Evolutionary conservation across 1,284 basidiomycete species (phyloP).

Genomic region (Apiotrichum sp.): DNA sequence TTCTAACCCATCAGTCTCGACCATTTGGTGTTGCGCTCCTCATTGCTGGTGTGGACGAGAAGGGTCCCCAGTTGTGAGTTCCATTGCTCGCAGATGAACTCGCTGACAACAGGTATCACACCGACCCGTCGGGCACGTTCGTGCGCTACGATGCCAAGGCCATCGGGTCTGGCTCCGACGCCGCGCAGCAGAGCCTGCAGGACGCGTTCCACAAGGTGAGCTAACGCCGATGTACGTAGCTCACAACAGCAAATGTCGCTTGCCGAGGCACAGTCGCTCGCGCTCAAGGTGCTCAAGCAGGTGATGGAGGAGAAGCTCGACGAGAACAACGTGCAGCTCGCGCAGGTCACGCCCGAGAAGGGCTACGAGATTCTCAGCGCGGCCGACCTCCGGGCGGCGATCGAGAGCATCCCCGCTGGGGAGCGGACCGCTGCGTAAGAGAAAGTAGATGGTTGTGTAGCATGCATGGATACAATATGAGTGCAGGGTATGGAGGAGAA

Average conservation of each 20-base stretch:
- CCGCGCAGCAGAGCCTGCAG: constrained; percentile 93
- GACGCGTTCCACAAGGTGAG: constrained; percentile 93
- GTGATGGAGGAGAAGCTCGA: constrained; percentile 99
- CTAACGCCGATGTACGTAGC: not conserved
- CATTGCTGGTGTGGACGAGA: constrained; percentile 94
- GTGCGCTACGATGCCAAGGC: constrained; percentile 97
- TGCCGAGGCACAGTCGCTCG: constrained; percentile 77
- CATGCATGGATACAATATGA: constrained; percentile 13
- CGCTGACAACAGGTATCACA: constrained; percentile 67
- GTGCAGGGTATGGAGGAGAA: not conserved
- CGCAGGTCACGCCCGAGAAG: constrained; percentile 70
- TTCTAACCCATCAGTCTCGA: constrained; percentile 58
- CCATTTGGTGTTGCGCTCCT: constrained; percentile 97
- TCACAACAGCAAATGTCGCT: constrained; percentile 77
- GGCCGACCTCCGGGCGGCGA: constrained; percentile 66
- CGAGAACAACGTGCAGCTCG: constrained; percentile 95
- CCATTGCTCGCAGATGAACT: not conserved
- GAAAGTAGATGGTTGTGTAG: constrained; percentile 8
- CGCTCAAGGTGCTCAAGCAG: constrained; percentile 88
- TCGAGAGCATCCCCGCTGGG: constrained; percentile 52
- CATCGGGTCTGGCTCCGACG: constrained; percentile 96
- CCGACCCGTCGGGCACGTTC: constrained; percentile 98
- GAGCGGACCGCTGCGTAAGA: not conserved
- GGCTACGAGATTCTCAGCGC: constrained; percentile 82
- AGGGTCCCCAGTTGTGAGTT: constrained; percentile 84